Percentiles rank a stretch among this genome's conserved stretches.
These are phyloP conservation scores for Balakata baccata DNA, from an alignment of 345 rosid species.

Conservation along the genomic window DNA sequence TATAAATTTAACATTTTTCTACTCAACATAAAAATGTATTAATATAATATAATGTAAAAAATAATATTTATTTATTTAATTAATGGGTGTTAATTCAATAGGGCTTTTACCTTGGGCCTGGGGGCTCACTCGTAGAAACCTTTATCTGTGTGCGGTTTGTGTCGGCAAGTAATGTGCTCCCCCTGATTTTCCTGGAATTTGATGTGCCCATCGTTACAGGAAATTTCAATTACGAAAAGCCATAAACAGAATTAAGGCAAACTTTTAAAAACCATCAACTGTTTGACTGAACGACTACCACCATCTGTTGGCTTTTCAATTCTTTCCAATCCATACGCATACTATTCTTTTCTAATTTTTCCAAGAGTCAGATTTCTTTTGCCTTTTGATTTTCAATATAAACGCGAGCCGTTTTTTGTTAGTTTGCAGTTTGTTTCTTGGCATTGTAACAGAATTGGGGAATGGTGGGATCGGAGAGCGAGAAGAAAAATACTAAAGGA, in stretches of 20 bases:
- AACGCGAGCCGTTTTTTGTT: not conserved
- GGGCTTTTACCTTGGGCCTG: not conserved
- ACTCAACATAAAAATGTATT: no score
- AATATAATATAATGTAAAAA: no score
- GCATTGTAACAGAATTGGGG: not conserved
- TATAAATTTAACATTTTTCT: no score
- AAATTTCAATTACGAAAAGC: not conserved
- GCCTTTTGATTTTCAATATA: not conserved
- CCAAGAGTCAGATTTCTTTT: not conserved
- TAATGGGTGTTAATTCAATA: no score
- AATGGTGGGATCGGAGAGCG: slow-evolving; percentile 37
- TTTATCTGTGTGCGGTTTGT: not conserved
- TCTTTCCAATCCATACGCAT: not conserved
- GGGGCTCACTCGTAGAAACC: not conserved
- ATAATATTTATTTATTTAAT: no score
- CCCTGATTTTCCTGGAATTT: slow-evolving; percentile 4
- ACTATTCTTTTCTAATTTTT: not conserved
- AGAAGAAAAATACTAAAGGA: slow-evolving; percentile 15
- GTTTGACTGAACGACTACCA: no score
- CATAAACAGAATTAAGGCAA: not conserved
- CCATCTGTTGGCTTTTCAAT: not conserved
- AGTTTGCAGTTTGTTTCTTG: no score
- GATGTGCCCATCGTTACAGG: not conserved
- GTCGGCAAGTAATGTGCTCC: not conserved
- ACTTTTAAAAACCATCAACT: not conserved